Base-by-base conservation (phyloP, 2,329 filamentous ascomycete genomes). In the Neonectria faginata region DNA sequence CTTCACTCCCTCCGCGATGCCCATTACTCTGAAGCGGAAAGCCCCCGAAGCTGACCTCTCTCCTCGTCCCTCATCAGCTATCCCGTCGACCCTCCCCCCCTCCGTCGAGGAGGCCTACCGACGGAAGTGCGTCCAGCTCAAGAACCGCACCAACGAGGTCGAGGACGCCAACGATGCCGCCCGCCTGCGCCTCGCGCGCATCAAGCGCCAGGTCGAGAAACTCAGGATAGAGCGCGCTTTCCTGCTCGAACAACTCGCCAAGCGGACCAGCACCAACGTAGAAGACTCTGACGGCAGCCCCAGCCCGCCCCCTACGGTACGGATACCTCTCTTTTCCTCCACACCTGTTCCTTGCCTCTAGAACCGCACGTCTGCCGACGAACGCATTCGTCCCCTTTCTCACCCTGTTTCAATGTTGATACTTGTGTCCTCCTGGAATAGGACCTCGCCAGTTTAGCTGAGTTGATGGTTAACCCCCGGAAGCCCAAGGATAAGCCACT, bases 61-160 rank as follows among this genome's bases (percentile, higher is more conserved):
- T 67, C 63, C 63, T 68, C 67, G 53, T 56, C 64, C 67, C 73
- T 79, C 78, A 69, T 71, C 74, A 78, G 81, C 82, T 66, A 82
- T 87, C 59, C 88, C 88, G 31, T 87, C 88, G 16, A 80, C 88
- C 44, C 84, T 91, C 4, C 93, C 95, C 20, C 95, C 96, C 16
- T 97, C 94, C 16, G 94, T 98, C 67, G 95, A 99, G 80, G 91
- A 95, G 78, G 94, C 95, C 55, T 99, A 98, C 81, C 94, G 96
- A 74, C 89, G 93, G 69, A 98, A 99, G 88, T 98, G 95, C 79
- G 93, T 97, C 77, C 92, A 97, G 73, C 88, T 99, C 22, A 97
- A 97, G 82, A 92, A 93, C 73, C 92, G 96, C 66, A 92, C 96
- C 68, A 92, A 90, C 77, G 94, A 97, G 78, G 93, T 98, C 73